phyloP scores from a whole-genome alignment of 2,329 filamentous ascomycete genomes.

The Aphanoascus verrucosus region DNA sequence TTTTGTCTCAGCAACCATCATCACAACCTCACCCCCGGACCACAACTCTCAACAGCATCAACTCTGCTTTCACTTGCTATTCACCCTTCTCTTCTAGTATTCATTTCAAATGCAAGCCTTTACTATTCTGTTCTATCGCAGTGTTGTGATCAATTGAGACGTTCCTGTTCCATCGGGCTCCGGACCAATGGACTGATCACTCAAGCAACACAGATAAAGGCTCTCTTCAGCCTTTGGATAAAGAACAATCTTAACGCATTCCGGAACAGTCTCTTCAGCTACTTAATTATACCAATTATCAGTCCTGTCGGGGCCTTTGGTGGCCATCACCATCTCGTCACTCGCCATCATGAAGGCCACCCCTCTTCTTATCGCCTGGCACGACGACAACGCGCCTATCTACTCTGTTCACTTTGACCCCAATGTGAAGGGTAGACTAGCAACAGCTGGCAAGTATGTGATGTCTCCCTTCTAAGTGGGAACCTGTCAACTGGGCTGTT shows the following conservation, averaged over 20 bases:
- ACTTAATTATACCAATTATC: background rate
- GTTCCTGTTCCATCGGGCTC: background rate
- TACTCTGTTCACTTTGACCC: slow-evolving; percentile 97
- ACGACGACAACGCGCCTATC: slow-evolving; percentile 91
- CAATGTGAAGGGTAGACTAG: slow-evolving; percentile 77
- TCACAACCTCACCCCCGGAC: background rate
- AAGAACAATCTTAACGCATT: background rate
- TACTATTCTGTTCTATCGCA: background rate
- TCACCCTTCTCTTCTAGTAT: background rate
- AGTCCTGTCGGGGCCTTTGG: background rate
- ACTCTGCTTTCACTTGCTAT: background rate
- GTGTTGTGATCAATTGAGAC: slow-evolving; percentile 2
- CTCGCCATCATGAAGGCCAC: slow-evolving; percentile 69
- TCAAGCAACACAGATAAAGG: slow-evolving; percentile 3
- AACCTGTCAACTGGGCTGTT: background rate
- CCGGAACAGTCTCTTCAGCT: background rate
- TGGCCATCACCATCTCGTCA: background rate
- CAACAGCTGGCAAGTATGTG: slow-evolving; percentile 69
- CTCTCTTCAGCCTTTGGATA: background rate
- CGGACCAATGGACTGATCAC: slow-evolving; percentile 6
- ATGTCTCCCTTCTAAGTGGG: background rate
- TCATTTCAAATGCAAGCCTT: background rate
- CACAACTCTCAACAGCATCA: background rate
- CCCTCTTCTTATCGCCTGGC: slow-evolving; percentile 96
- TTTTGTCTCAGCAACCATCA: background rate